phyloP scores from a whole-genome alignment of 169 alveolate genomes.

The Plasmodium berghei region DNA sequence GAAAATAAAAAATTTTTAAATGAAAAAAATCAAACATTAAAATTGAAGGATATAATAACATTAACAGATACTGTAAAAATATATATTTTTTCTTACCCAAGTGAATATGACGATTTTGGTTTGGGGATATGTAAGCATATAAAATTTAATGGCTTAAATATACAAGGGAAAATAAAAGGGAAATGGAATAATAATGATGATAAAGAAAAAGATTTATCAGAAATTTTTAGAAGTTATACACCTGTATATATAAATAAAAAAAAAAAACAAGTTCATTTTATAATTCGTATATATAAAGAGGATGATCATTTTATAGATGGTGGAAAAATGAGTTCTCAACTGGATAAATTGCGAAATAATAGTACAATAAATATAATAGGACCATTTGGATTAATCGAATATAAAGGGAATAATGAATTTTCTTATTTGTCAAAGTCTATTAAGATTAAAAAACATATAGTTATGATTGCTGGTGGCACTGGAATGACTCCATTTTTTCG shows the following conservation, averaged over 20 bases:
- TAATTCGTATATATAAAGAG: constrained; percentile 82
- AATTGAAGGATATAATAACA: constrained; percentile 20
- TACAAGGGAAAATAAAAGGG: constrained; percentile 55
- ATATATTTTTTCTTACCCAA: constrained; percentile 65
- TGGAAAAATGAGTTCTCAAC: constrained; percentile 77
- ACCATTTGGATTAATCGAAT: constrained; percentile 68
- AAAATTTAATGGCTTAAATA: constrained; percentile 47
- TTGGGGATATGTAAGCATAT: constrained; percentile 75
- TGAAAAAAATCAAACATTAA: constrained; percentile 18
- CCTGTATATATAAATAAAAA: constrained; percentile 83
- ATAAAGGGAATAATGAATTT: constrained; percentile 59
- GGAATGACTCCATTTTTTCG: constrained; percentile 87
- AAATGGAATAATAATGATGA: constrained; percentile 68
- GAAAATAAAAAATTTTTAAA: constrained; percentile 18
- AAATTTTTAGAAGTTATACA: constrained; percentile 80
- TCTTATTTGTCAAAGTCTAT: constrained; percentile 24
- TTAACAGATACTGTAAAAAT: constrained; percentile 57
- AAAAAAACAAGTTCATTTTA: constrained; percentile 79
- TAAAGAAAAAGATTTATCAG: constrained; percentile 33
- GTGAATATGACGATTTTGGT: constrained; percentile 62
- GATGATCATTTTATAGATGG: constrained; percentile 82
- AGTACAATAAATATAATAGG: constrained; percentile 31
- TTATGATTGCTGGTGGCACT: constrained; percentile 87
- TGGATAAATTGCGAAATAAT: constrained; percentile 11
- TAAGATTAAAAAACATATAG: constrained; percentile 74